phyloP scores from a whole-genome alignment of 129 eudicot species.

The Heracleum sosnowskyi region DNA sequence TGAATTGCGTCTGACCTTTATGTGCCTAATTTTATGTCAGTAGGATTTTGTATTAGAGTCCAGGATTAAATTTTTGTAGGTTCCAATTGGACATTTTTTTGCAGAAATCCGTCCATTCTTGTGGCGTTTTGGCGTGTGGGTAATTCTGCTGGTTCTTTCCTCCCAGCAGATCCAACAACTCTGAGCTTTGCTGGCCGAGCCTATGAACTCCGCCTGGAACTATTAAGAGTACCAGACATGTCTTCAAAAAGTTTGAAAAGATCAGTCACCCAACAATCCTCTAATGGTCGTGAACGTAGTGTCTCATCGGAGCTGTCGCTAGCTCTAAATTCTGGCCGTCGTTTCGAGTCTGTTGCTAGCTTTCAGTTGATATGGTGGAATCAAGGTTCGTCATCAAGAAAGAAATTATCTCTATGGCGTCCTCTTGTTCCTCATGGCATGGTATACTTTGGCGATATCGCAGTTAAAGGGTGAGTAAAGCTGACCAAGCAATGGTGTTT shows the following conservation, averaged over 20 bases:
- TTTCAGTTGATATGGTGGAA: slow-evolving; percentile 91
- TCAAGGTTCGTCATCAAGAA: slow-evolving; percentile 80
- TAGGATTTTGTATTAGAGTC: not conserved
- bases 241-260: slow-evolving; percentile 29
- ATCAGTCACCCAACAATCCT: slow-evolving; percentile 18
- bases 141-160: slow-evolving; percentile 77
- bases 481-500: not conserved
- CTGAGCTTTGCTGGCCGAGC: slow-evolving; percentile 43
- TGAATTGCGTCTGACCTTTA: not conserved
- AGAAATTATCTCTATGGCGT: slow-evolving; percentile 88
- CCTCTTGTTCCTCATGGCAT: slow-evolving; percentile 81
- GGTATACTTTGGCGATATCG: slow-evolving; percentile 95
- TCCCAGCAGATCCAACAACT: slow-evolving; percentile 69
- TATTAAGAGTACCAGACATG: slow-evolving; percentile 39
- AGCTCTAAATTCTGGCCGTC: slow-evolving; percentile 48
- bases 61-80: not conserved
- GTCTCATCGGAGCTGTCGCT: slow-evolving; percentile 46
- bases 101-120: slow-evolving; percentile 29
- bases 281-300: slow-evolving; percentile 25
- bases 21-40: not conserved
- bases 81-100: slow-evolving; percentile 8
- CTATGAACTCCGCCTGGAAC: slow-evolving; percentile 69
- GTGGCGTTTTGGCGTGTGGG: slow-evolving; percentile 95
- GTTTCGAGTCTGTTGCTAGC: slow-evolving; percentile 80
- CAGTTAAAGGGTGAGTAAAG: slow-evolving; percentile 71